A percentile compares a stretch with the other conserved stretches of the same genome.
Conservation (phyloP, 331 rosid species). For the Quercus phellos region DNA sequence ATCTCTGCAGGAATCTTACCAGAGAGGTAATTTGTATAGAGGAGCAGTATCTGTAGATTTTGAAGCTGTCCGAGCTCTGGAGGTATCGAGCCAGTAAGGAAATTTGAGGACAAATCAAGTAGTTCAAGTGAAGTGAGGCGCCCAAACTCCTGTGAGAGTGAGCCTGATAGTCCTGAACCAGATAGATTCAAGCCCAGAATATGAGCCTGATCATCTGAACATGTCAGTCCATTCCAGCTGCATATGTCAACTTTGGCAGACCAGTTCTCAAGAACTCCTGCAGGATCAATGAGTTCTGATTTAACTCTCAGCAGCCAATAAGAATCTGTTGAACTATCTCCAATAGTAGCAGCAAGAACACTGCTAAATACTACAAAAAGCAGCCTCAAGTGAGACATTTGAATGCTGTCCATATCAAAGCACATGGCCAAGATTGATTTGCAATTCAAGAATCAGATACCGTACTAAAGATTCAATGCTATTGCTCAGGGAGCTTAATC, state of each 20-base stretch:
- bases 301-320: slow-evolving; percentile 62
- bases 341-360: slow-evolving; percentile 35
- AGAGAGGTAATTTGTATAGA: slow-evolving; percentile 68
- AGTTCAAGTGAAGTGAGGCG: slow-evolving; percentile 55
- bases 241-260: slow-evolving; percentile 50
- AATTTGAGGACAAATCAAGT: slow-evolving; percentile 77
- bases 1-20: slow-evolving; percentile 75
- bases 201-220: slow-evolving; percentile 47
- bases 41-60: slow-evolving; percentile 48
- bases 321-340: slow-evolving; percentile 42
- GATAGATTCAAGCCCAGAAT: slow-evolving; percentile 61
- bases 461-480: slow-evolving; percentile 13
- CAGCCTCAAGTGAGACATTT: slow-evolving; percentile 38
- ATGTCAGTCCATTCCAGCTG: slow-evolving; percentile 71
- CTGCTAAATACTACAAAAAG: slow-evolving; percentile 28
- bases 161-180: slow-evolving; percentile 69
- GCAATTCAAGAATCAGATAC: slow-evolving; percentile 33
- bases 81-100: slow-evolving; percentile 70
- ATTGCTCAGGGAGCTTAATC: slow-evolving; percentile 15
- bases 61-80: slow-evolving; percentile 59
- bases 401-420: slow-evolving; percentile 38
- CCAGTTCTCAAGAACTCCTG: slow-evolving; percentile 63
- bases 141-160: slow-evolving; percentile 48
- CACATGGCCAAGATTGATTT: slow-evolving; percentile 21
- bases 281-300: slow-evolving; percentile 60